A percentile compares a stretch with the other conserved stretches of the same genome.
phyloP scores from a whole-genome alignment of 2,329 filamentous ascomycete species.

The Aureobasidium sp. region DNA sequence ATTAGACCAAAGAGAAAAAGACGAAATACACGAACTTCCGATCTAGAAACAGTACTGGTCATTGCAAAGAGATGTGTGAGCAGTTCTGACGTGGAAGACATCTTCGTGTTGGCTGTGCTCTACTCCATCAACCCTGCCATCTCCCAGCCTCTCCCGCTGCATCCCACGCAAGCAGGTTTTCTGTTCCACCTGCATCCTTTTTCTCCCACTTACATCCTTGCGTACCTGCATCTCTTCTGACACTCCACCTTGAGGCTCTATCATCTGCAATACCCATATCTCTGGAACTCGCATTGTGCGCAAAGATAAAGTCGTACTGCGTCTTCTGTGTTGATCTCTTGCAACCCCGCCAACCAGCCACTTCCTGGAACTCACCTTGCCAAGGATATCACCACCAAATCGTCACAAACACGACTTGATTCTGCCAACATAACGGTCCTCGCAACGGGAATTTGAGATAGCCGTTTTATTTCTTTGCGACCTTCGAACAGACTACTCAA shows the following conservation, averaged over 20 bases:
- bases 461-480: neutral
- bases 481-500: too few relatives aligned
- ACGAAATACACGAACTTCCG: neutral
- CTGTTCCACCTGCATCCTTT: slow-evolving; percentile 1
- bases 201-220: neutral
- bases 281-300: neutral
- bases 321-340: neutral
- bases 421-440: neutral
- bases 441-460: slow-evolving; percentile 11
- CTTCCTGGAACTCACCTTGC: neutral
- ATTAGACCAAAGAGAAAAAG: neutral
- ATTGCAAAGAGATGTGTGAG: neutral
- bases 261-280: neutral
- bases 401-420: slow-evolving; percentile 5
- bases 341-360: slow-evolving; percentile 17
- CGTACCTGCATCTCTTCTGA: neutral
- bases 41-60: too few relatives aligned
- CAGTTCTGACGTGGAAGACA: slow-evolving; percentile 5
- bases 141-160: slow-evolving; percentile 16
- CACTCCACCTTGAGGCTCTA: neutral
- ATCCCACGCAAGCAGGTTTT: slow-evolving; percentile 14
- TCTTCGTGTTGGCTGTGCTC: neutral
- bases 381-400: slow-evolving; percentile 11
- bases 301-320: too few relatives aligned
- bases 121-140: slow-evolving; percentile 12